Conservation (phyloP, 2,329 filamentous ascomycete genomes). For the Mycosphaerella arachidis region DNA sequence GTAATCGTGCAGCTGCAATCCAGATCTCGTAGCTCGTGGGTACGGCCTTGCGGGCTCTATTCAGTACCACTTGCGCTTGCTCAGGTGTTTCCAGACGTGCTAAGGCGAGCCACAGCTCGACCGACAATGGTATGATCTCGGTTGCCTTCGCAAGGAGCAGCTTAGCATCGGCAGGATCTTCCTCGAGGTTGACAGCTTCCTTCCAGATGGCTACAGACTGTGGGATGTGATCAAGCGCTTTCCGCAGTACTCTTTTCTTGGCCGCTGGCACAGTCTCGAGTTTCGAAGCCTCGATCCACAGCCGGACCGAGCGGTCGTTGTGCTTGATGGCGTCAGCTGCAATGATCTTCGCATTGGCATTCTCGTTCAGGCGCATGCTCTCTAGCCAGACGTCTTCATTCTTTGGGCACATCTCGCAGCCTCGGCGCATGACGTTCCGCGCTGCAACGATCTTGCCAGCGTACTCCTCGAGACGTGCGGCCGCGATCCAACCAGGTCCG, state of each 20-base stretch:
- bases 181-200: conserved; percentile 90
- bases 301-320: conserved; percentile 78
- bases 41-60: conserved; percentile 88
- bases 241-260: conserved; percentile 87
- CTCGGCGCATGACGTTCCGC: conserved; percentile 79
- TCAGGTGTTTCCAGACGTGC: conserved; percentile 84
- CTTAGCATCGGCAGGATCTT: conserved; percentile 80
- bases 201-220: conserved; percentile 98
- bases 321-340: conserved; percentile 88
- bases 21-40: conserved; percentile 93
- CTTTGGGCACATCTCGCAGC: conserved; percentile 86
- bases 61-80: conserved; percentile 90
- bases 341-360: conserved; percentile 91
- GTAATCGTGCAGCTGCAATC: conserved; percentile 87
- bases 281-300: conserved; percentile 96
- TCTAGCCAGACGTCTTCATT: conserved; percentile 96
- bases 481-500: conserved; percentile 91
- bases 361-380: conserved; percentile 84
- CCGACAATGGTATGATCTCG: conserved; percentile 86
- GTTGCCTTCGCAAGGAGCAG: conserved; percentile 90
- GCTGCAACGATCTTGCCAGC: conserved; percentile 89
- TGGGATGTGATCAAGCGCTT: conserved; percentile 86
- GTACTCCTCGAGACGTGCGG: conserved; percentile 84
- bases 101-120: conserved; percentile 91
- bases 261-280: conserved; percentile 76